Evolutionary conservation across 208 protist species (phyloP).

Genomic region (Acanthamoeba divionensis): DNA sequence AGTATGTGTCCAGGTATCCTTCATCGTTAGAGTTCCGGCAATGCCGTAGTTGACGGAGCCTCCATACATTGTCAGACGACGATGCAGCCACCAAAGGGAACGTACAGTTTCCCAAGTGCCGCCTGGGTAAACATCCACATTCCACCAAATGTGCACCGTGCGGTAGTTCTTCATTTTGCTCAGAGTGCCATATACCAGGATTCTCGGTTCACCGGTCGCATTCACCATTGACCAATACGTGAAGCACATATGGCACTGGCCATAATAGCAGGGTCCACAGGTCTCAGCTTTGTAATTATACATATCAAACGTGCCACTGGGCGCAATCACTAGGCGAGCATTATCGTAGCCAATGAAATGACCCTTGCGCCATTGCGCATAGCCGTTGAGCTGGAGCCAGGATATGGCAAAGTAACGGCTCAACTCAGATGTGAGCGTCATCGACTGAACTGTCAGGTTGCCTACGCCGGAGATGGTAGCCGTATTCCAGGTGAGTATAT

Average conservation of each 20-base stretch:
- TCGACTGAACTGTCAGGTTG: constrained; percentile 14
- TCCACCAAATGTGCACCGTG: constrained; percentile 33
- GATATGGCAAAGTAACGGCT: not conserved
- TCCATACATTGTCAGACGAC: constrained; percentile 24
- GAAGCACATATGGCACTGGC: constrained; percentile 45
- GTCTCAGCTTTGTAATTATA: not conserved
- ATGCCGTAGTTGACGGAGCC: not conserved
- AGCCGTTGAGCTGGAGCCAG: constrained; percentile 19
- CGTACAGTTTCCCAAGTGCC: not conserved
- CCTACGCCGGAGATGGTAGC: not conserved
- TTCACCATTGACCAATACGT: not conserved
- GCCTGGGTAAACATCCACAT: constrained; percentile 11
- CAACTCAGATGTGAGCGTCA: not conserved
- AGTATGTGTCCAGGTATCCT: not conserved
- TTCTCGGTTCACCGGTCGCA: not conserved
- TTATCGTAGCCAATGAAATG: not conserved
- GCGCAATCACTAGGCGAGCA: not conserved
- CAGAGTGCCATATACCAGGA: not conserved
- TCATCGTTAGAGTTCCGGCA: constrained; percentile 2
- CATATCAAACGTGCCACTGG: constrained; percentile 15
- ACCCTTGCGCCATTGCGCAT: constrained; percentile 13
- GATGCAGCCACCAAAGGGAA: not conserved
- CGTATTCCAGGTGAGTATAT: not conserved
- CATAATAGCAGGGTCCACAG: constrained; percentile 1
- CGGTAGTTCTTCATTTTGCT: constrained; percentile 43